Conservation (phyloP, 805 yeast species). For the Maudiozyma pseudohumilis region DNA sequence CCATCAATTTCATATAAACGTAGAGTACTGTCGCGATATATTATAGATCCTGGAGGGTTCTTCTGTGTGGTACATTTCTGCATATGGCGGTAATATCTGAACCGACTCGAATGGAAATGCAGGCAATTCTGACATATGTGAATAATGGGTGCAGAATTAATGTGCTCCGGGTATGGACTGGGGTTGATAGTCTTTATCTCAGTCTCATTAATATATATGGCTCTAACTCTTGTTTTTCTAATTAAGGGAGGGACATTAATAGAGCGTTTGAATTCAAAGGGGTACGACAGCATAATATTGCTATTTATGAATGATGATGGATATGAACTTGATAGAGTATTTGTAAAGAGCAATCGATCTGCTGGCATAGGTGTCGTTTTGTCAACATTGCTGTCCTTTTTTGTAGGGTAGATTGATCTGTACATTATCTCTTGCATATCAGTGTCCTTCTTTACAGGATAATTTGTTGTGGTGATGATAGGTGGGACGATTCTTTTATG, state of each 20-base stretch:
- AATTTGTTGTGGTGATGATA: no score
- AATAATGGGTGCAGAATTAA: slow-evolving; percentile 48
- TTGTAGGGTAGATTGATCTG: slow-evolving; percentile 37
- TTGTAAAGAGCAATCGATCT: slow-evolving; percentile 43
- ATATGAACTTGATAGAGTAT: slow-evolving; percentile 33
- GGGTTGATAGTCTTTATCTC: slow-evolving; percentile 88
- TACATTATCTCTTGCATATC: slow-evolving; percentile 26
- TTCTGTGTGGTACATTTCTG: slow-evolving; percentile 52
- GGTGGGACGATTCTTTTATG: not conserved
- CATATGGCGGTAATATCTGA: slow-evolving; percentile 57
- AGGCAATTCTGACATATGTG: slow-evolving; percentile 80
- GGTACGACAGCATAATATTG: slow-evolving; percentile 27
- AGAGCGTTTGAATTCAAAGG: slow-evolving; percentile 10
- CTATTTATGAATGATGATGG: slow-evolving; percentile 30
- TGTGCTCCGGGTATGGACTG: slow-evolving; percentile 88
- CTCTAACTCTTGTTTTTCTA: slow-evolving; percentile 37
- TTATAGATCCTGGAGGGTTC: slow-evolving; percentile 83
- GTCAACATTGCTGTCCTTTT: slow-evolving; percentile 47
- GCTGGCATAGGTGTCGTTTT: slow-evolving; percentile 48
- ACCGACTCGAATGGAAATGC: slow-evolving; percentile 64
- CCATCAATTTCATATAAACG: slow-evolving; percentile 93
- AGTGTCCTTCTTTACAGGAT: slow-evolving; percentile 4
- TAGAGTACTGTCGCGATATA: slow-evolving; percentile 57
- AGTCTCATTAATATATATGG: slow-evolving; percentile 58
- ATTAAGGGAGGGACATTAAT: not conserved